phyloP scores from a whole-genome alignment of 179 eudicot genomes.

The Amaranthus tricolor region DNA sequence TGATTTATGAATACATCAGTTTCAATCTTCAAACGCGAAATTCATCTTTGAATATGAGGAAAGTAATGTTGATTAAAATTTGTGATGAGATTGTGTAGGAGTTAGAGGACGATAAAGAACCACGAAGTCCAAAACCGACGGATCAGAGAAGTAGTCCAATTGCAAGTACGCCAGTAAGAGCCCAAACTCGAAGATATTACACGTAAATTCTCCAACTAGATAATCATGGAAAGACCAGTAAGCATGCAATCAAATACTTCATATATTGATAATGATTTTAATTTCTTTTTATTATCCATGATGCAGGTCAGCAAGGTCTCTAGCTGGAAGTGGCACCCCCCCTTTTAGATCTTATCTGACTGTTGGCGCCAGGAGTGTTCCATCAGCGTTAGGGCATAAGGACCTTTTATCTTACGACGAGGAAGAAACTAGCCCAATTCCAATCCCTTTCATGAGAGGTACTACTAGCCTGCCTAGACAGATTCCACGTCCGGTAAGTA shows the following conservation, averaged over 20 bases:
- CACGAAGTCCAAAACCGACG: conserved; percentile 39
- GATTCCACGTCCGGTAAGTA: conserved; percentile 72
- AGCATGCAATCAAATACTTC: neutral
- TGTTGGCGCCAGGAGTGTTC: conserved; percentile 65
- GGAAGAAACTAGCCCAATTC: conserved; percentile 33
- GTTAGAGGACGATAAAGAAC: conserved; percentile 43
- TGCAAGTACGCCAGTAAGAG: conserved; percentile 31
- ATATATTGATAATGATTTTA: too few relatives aligned
- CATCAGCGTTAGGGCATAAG: conserved; percentile 49
- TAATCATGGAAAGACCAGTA: neutral
- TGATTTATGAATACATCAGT: too few relatives aligned
- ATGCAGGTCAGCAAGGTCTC: conserved; percentile 89
- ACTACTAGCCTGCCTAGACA: conserved; percentile 46
- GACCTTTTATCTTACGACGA: conserved; percentile 69
- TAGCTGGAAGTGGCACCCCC: conserved; percentile 84
- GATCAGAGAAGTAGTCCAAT: conserved; percentile 48
- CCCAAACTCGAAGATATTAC: conserved; percentile 50
- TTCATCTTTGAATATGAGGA: too few relatives aligned
- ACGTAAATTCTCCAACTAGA: conserved; percentile 36
- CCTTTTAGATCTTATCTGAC: conserved; percentile 69
- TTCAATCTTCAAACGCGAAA: neutral
- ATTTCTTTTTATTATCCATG: conserved; percentile 4
- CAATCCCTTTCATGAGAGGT: conserved; percentile 25
- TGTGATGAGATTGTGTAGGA: conserved; percentile 19
- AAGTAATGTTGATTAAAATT: neutral